These are phyloP conservation scores for Plasmodium vinckei DNA, from an alignment of 169 alveolate genomes.

Conservation along the genomic window DNA sequence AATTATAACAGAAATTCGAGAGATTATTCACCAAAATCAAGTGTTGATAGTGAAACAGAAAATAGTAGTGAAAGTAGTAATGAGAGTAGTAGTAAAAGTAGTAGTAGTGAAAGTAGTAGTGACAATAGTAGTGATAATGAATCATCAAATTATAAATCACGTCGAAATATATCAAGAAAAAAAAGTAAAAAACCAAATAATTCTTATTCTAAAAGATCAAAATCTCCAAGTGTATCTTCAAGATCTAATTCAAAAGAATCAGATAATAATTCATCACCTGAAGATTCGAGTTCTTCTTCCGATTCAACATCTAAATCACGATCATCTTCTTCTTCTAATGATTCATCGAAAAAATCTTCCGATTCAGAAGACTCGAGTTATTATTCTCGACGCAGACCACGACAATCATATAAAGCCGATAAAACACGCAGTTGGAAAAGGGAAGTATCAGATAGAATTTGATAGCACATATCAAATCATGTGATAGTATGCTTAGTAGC, in stretches of 20 bases:
- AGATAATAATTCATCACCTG: slow-evolving; percentile 9
- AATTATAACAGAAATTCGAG: not conserved
- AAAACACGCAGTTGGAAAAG: not conserved
- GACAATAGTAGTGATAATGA: not conserved
- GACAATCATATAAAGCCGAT: slow-evolving; percentile 5
- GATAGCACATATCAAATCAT: not conserved
- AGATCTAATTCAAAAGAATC: slow-evolving; percentile 7
- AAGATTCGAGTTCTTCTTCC: slow-evolving; percentile 5
- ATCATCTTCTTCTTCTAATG: slow-evolving; percentile 8
- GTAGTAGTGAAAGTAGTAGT: not conserved
- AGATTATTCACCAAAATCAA: slow-evolving; percentile 2
- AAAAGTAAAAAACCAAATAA: not conserved
- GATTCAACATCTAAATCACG: not conserved
- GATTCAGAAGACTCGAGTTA: slow-evolving; percentile 1
- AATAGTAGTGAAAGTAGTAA: slow-evolving; percentile 17
- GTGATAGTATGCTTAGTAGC: no score
- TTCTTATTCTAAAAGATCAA: slow-evolving; percentile 18
- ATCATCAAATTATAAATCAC: slow-evolving; percentile 2
- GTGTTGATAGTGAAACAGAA: not conserved
- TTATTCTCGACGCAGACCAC: not conserved
- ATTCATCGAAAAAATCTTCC: slow-evolving; percentile 14
- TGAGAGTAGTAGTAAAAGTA: slow-evolving; percentile 1
- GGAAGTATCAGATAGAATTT: slow-evolving; percentile 3
- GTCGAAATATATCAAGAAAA: slow-evolving; percentile 1
- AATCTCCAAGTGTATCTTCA: slow-evolving; percentile 19